Evolutionary conservation across 495 filamentous ascomycete species (phyloP), one percentile per base, ranked within the genome.

Genomic region (Penicillium crystallinum): DNA sequence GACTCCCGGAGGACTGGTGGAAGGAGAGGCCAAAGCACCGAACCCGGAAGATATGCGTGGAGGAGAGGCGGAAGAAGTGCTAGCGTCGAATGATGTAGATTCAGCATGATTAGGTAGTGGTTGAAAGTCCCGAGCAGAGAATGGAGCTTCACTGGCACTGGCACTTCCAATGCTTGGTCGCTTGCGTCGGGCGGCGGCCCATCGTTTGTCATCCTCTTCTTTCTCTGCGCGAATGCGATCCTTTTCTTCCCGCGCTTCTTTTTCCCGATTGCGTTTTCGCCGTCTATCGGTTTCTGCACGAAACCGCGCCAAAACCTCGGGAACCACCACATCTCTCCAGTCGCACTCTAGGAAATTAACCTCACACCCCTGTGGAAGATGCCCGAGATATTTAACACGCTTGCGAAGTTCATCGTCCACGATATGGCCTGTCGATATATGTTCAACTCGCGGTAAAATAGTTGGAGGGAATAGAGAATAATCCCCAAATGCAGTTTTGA

Each of bases 341-440:
- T 98, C 90, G 59, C 93, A 98, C 68, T 97, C 93, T 0, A 98
- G 72, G 60, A 97, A 97, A 56, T 79, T 88, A 35, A 97, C 89
- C 54, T 96, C 89, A 67, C 92, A 97, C 2, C 93, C 93, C 47
- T 90, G 82, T 0, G 93, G 93, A 12, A 98, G 79, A 65, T 98
- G 93, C 6, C 85, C 84, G 1, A 98, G 78, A 59, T 97, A 98
- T 66, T 93, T 96, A 29, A 89, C 81, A 45, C 90, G 81, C 67
- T 87, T 89, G 34, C 93, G 82, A 30, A 97, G 72, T 23, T 89
- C 86, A 58, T 97, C 91, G 58, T 97, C 95, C 23, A 98, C 82
- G 17, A 89, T 85, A 59, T 97, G 90, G 18, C 91, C 90, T 1
- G 88, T 90, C 3, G 89, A 92, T 11, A 97, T 88, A 64, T 88